Conservation (phyloP, 306 rosid species). For the Lathyrus sativus region DNA sequence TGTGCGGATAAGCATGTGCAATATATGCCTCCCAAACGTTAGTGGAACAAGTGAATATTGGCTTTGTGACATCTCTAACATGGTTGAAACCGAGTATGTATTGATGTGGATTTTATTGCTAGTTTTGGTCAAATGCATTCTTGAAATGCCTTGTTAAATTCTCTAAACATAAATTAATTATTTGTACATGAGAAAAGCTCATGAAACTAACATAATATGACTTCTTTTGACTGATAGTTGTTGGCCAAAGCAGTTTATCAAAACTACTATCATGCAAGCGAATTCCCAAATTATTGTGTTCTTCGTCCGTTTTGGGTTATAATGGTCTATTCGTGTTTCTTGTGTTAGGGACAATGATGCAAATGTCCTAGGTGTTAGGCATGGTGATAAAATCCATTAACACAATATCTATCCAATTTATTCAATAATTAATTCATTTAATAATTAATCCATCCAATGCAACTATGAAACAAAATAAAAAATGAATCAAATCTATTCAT, state of each 20-base stretch:
- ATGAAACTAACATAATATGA: not conserved
- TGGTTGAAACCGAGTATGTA: slow-evolving; percentile 2
- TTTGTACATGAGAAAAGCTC: not conserved
- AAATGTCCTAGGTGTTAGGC: no score
- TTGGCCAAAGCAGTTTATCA: not conserved
- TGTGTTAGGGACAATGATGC: no score
- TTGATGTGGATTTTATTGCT: slow-evolving; percentile 23
- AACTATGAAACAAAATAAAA: no score
- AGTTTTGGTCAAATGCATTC: slow-evolving; percentile 23
- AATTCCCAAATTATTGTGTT: no score
- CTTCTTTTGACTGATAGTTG: not conserved
- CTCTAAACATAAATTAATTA: slow-evolving; percentile 1
- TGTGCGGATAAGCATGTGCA: slow-evolving; percentile 79
- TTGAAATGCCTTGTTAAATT: not conserved
- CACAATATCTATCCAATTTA: no score
- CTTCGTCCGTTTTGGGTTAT: no score
- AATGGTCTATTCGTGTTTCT: no score
- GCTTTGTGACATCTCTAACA: slow-evolving; percentile 5
- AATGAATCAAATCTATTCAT: no score
- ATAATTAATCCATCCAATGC: no score
- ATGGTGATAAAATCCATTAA: no score
- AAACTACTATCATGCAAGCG: not conserved
- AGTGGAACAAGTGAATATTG: slow-evolving; percentile 35
- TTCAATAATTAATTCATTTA: no score
- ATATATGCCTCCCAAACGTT: slow-evolving; percentile 73